Conservation (phyloP, 1,284 basidiomycete genomes). For the Malassezia arunalokei region DNA sequence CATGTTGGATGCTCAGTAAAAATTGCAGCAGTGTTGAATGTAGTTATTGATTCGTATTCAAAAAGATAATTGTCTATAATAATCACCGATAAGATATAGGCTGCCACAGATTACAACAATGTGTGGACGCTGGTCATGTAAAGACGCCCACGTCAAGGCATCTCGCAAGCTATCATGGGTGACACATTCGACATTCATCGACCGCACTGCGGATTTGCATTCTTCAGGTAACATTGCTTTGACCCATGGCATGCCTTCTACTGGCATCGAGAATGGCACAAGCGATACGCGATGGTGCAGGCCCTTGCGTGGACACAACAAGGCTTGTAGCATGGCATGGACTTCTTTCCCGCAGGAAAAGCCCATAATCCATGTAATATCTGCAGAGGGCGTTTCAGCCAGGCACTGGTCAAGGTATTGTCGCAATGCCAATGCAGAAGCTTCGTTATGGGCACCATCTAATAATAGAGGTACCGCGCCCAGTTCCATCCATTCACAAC, state of each 20-base stretch:
- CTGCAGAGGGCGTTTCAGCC: slow-evolving; percentile 1
- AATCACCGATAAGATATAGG: slow-evolving; percentile 39
- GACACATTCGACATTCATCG: neutral
- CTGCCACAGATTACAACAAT: slow-evolving; percentile 35
- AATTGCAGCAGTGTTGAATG: no score
- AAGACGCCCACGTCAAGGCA: neutral
- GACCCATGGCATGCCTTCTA: slow-evolving; percentile 46
- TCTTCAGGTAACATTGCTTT: slow-evolving; percentile 14
- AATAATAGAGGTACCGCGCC: slow-evolving; percentile 50
- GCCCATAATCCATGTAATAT: slow-evolving; percentile 32
- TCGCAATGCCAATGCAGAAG: slow-evolving; percentile 61
- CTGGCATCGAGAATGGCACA: slow-evolving; percentile 30
- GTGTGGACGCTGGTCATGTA: neutral
- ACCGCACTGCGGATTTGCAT: neutral
- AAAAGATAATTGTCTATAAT: slow-evolving; percentile 17
- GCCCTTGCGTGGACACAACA: slow-evolving; percentile 12
- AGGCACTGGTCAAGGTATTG: slow-evolving; percentile 55
- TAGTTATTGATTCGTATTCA: neutral
- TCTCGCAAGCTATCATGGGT: neutral
- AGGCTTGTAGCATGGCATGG: slow-evolving; percentile 21
- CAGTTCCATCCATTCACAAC: slow-evolving; percentile 61
- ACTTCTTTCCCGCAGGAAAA: slow-evolving; percentile 39
- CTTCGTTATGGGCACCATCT: slow-evolving; percentile 92
- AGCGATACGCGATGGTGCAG: slow-evolving; percentile 25
- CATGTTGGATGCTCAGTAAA: no score